Base-by-base conservation (phyloP, 345 rosid genomes). In the Acer negundo region DNA sequence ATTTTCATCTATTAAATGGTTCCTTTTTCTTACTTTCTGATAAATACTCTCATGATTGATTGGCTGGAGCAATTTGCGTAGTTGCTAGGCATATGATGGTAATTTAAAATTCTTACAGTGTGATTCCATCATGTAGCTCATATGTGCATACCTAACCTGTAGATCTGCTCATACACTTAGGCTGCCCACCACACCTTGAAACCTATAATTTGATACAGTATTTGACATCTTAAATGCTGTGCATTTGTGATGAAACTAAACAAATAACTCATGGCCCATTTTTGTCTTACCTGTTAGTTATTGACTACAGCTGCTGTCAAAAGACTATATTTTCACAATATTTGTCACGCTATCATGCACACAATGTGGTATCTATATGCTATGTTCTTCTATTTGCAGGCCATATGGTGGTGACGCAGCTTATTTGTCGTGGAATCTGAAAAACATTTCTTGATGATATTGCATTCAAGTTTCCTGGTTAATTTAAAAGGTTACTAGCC, bases 371-470 rank as follows among this genome's bases (percentile, higher is more conserved):
- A 47, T 49, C 10, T 38, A 11, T 15, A 58, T 59, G 63, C 58
- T 56, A 17, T 61, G 9, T 49, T 72, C 24, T 75, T 65, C 79
- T 47, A 53, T 72, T 73, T 76, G 78, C 88, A 89, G 97, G 84
- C 83, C 87, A 61, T 89, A 84, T 38, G 86, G 85, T 15, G 85
- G 86, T 11, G 91, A 89, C 77, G 69, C 76, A 56, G 51, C 81
- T 68, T 83, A 70, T 79, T 62, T 80, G 73, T 81, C 89, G 19
- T 89, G 91, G 90, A 92, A 81, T 76, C 78, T 75, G 80, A 86
- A 84, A 82, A 79, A 77, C 77, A 73, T 84, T 74, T 81, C 92
- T 47, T 58, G 78, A 53, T 87, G 84, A 89, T 65, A 62, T 76
- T 69, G 62, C 68, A 26, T 63, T 22, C 16, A 38, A 75, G n/a